These are phyloP conservation scores for Boletus mariae DNA, from an alignment of 1,284 basidiomycete species.

Conservation along the genomic window DNA sequence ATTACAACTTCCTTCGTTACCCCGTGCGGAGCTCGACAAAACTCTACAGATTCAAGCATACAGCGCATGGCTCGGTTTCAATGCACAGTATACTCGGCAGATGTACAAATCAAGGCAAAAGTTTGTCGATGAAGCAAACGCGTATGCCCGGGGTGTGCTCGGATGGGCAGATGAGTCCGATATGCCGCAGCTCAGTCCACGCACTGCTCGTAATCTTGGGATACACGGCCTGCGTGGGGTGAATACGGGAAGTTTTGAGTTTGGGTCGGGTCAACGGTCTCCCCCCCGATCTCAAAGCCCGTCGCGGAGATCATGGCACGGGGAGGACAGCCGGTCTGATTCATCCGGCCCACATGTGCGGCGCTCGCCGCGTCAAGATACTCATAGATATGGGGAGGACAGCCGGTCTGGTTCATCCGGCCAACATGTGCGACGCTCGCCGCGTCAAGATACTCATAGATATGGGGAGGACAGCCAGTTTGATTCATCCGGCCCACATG, in stretches of 20 bases:
- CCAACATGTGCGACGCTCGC: slow-evolving; percentile 1
- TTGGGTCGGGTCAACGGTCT: slow-evolving; percentile 6
- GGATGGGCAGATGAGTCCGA: slow-evolving; percentile 37
- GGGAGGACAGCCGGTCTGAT: slow-evolving; percentile 1
- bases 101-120: slow-evolving; percentile 41
- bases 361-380: slow-evolving; percentile 5
- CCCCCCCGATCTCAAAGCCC: slow-evolving; percentile 5
- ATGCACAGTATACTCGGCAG: slow-evolving; percentile 43
- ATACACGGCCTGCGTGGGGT: slow-evolving; percentile 50
- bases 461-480: neutral
- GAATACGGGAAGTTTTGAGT: slow-evolving; percentile 21
- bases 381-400: neutral
- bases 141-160: slow-evolving; percentile 43
- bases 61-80: slow-evolving; percentile 57
- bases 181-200: slow-evolving; percentile 45
- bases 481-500: neutral
- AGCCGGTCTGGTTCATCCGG: too few species aligned
- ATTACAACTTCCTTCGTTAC: slow-evolving; percentile 22
- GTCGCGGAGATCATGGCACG: slow-evolving; percentile 14
- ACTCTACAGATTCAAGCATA: slow-evolving; percentile 52
- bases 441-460: slow-evolving; percentile 2
- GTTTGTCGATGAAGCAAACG: slow-evolving; percentile 44
- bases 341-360: slow-evolving; percentile 2
- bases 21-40: slow-evolving; percentile 30
- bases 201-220: slow-evolving; percentile 59